These are phyloP conservation scores for Candida tunisiensis DNA, from an alignment of 1,139 yeast genomes.

Conservation along the genomic window DNA sequence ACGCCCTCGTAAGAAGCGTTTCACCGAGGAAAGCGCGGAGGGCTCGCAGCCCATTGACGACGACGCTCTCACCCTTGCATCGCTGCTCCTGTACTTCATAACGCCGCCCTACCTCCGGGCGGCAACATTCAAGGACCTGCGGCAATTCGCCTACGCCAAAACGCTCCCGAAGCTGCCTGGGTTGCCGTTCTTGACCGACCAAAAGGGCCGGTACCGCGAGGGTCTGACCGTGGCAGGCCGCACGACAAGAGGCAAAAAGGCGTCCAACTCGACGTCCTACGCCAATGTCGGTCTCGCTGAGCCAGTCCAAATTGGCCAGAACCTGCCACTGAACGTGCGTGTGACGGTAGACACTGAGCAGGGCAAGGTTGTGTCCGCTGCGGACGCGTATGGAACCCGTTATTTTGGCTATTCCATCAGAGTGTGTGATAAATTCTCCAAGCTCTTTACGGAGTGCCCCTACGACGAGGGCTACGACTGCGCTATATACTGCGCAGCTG, in stretches of 20 bases:
- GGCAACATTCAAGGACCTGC: conserved; percentile 34
- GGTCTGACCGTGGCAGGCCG: conserved; percentile 55
- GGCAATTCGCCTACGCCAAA: conserved; percentile 46
- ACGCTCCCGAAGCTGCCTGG: conserved; percentile 57
- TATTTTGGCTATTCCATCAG: conserved; percentile 64
- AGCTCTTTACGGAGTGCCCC: conserved; percentile 55
- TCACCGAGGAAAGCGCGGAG: conserved; percentile 10
- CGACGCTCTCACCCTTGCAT: conserved; percentile 39
- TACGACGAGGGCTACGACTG: conserved; percentile 55
- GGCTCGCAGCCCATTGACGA: conserved; percentile 4
- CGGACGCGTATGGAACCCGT: conserved; percentile 46
- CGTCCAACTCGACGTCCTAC: conserved; percentile 10
- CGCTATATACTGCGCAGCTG: conserved; percentile 48
- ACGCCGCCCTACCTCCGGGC: conserved; percentile 75
- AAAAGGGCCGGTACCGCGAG: conserved; percentile 27
- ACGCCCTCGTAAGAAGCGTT: conserved; percentile 11
- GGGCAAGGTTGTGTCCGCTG: conserved; percentile 51
- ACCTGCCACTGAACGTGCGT: conserved; percentile 42
- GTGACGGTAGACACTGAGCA: conserved; percentile 62
- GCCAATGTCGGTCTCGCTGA: too few species aligned
- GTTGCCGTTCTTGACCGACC: conserved; percentile 52
- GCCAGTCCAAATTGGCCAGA: conserved; percentile 59
- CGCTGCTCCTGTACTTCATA: conserved; percentile 61
- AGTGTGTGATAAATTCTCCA: conserved; percentile 39
- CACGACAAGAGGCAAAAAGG: conserved; percentile 29